Evolutionary conservation across 805 yeast species (phyloP), one percentile per base, ranked within the genome.

Genomic region (Ogataea neopini): DNA sequence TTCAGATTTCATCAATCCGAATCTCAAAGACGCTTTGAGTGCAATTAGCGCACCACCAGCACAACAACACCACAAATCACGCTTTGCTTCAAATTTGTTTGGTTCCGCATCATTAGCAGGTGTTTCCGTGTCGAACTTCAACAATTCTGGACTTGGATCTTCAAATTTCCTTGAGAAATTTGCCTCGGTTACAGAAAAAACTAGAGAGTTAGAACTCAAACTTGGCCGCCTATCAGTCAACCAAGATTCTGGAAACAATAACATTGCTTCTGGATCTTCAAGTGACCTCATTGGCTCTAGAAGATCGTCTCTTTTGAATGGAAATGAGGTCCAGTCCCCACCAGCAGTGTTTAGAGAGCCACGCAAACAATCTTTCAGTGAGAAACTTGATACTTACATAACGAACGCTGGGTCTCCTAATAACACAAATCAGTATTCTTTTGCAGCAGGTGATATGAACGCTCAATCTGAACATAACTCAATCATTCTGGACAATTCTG

Each of bases 181-280:
- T 58, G 71, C 84, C 6, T 70, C 80, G 2, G 84, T 83, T 14
- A 84, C 86, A 6, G 88, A 83, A 47, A 84, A 85, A 40, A 83
- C 89, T 0, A 71, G 85, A 57, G 89, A 83, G 54, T 71, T 82
- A 38, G 88, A 83, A 55, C 69, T 70, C 44, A 75, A 74, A 10
- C 58, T 79, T 45, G 73, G 74, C n/a, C 62, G 71, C 6, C 45
- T 72, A 22, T 63, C 72, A 8, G 56, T 71, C 33, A 64, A 52
- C 50, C 37, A 40, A 25, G 38, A 39, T 26, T 25, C 37, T 4
- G 40, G 40, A n/a, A 44, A 22, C 35, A 37, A 25, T 26, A 44
- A 40, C 25, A 48, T 53, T 14, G 37, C 48, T 6, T 52, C 44
- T 13, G 48, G 48, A 5, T 48, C 47, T 53, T 67, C 48, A n/a